Base-by-base conservation (phyloP, 306 rosid species). In the Leucaena leucocephala region DNA sequence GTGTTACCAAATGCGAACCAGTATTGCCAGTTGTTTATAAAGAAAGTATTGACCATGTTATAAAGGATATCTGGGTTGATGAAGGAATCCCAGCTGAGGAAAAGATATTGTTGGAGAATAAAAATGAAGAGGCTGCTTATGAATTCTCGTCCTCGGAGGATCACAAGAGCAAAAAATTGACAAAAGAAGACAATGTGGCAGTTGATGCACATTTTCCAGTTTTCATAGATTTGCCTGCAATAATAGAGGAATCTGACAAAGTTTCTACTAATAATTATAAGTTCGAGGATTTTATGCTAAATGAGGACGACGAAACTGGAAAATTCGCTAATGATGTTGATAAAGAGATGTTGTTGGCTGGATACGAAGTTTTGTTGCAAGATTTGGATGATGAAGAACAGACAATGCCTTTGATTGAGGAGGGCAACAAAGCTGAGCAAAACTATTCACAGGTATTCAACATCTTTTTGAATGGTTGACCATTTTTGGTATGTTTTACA, bases 1-100 rank as follows among this genome's bases (percentile, higher is more conserved):
- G 89, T 68, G 82, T 85, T 36, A 64, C 76, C 17, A 94, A 88
- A 78, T 95, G 86, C 74, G 91, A 87, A 81, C 92, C 97, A 19
- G 89, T 92, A 68, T 21, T 83, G 45, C 85, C 72, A 46, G 89
- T 87, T 72, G 82, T 91, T 76, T 92, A 80, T 86, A 86, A 81
- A 68, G 98, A 89, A 76, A 86, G 79, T 71, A 72, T 33, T 85
- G 84, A 80, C 80, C 82, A 83, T 84, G 84, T 68, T 44, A 83
- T 96, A 54, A 96, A 96, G 85, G 98, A 93, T 74, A 96, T 96
- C 58, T 90, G 97, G 50, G 80, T 93, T 15, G 99, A 93, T 50
- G 89, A 93, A 55, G 94, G 97, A 58, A 87, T 87, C 39, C 89
- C 81, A 62, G 68, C 87, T 4, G 82, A 69, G 42, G 89, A 86